A percentile compares a stretch with the other conserved stretches of the same genome.
Conservation (phyloP, 495 filamentous ascomycete species). For the Penicillium psychrofluorescens region DNA sequence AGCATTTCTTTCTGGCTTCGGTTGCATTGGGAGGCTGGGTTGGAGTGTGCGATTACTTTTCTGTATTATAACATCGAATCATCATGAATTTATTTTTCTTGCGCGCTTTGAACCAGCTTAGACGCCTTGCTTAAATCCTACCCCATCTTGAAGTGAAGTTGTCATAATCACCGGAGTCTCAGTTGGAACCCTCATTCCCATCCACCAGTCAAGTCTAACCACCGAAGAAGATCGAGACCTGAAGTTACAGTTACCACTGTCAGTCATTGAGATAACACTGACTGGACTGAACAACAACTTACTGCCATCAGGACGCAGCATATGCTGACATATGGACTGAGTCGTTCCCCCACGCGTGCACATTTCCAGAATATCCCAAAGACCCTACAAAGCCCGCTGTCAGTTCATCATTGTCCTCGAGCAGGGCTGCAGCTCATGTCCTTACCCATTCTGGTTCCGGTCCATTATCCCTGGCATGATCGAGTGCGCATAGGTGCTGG, state of each 20-base stretch:
- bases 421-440: constrained; percentile 10
- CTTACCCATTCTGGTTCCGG: constrained; percentile 79
- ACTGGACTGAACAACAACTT: constrained; percentile 18
- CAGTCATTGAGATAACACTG: background rate
- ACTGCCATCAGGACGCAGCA: constrained; percentile 95
- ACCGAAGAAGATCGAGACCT: constrained; percentile 41
- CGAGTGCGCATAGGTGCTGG: constrained; percentile 84
- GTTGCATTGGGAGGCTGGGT: no score
- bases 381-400: constrained; percentile 39
- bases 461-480: constrained; percentile 90
- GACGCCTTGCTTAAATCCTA: no score
- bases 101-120: background rate
- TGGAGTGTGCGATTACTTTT: constrained; percentile 10
- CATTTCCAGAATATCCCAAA: constrained; percentile 96
- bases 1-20: background rate
- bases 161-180: no score
- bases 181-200: background rate
- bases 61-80: constrained; percentile 26
- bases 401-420: background rate
- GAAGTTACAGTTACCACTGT: background rate
- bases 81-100: constrained; percentile 12
- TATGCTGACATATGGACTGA: constrained; percentile 93
- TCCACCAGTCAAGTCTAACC: constrained; percentile 10
- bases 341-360: constrained; percentile 82
- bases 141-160: no score